phyloP scores from a whole-genome alignment of 2,329 filamentous ascomycete genomes.

The Neonectria sp. region DNA sequence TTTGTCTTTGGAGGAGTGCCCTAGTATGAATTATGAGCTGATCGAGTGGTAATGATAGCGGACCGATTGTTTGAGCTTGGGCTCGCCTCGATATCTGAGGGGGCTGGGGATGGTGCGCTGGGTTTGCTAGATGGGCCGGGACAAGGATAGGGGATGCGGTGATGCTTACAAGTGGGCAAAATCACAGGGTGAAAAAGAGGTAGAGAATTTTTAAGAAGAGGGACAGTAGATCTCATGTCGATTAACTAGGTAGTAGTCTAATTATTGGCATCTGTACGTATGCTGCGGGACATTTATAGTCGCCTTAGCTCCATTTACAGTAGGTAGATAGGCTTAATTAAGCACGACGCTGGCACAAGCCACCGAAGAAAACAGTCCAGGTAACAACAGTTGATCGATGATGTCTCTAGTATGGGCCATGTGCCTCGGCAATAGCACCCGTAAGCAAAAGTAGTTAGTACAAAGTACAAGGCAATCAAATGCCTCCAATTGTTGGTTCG shows the following conservation, averaged over 20 bases:
- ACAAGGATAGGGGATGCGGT: neutral
- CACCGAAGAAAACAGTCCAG: neutral
- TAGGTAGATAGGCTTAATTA: neutral
- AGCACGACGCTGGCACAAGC: neutral
- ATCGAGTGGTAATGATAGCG: neutral
- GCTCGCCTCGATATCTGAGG: constrained; percentile 5
- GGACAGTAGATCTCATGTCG: neutral
- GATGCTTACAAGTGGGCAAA: neutral
- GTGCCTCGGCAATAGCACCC: neutral
- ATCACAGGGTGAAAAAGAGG: too few relatives aligned
- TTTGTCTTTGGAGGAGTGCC: neutral
- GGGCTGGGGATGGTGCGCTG: neutral
- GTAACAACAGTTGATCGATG: too few relatives aligned
- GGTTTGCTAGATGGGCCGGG: neutral
- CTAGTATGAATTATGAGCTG: neutral
- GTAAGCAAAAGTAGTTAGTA: neutral
- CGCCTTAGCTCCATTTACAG: neutral
- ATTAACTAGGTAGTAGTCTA: neutral
- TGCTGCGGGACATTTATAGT: neutral
- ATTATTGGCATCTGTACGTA: neutral
- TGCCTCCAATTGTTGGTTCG: neutral
- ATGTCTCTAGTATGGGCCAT: neutral
- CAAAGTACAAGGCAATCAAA: neutral
- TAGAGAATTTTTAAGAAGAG: too few relatives aligned
- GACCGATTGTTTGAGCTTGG: constrained; percentile 1